Percentiles rank a stretch among this genome's conserved stretches.
These are phyloP conservation scores for Ambrosia trifida DNA, from an alignment of 129 eudicot genomes.

Conservation along the genomic window DNA sequence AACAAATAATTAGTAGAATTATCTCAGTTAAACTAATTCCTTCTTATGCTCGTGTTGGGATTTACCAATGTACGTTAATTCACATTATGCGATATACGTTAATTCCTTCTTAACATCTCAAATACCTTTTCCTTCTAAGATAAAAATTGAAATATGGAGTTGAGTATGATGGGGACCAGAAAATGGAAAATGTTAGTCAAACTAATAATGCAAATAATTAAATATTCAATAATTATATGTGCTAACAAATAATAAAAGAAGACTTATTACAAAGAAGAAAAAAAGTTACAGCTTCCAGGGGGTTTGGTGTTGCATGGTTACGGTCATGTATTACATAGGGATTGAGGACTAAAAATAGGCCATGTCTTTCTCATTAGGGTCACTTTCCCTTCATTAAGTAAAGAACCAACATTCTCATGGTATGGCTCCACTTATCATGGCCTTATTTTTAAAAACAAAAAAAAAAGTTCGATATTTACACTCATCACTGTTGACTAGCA, in stretches of 20 bases:
- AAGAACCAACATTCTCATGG: conserved; percentile 34
- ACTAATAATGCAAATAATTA: conserved; percentile 15
- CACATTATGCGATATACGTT: no score
- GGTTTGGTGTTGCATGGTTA: background rate
- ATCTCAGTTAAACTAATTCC: no score
- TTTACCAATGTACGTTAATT: no score
- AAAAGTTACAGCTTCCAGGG: conserved; percentile 12
- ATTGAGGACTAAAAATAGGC: conserved; percentile 25
- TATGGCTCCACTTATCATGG: conserved; percentile 30
- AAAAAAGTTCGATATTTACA: background rate
- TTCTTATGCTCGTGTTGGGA: no score
- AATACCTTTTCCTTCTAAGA: no score
- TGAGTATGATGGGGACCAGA: no score
- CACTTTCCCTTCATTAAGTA: conserved; percentile 31
- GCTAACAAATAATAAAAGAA: background rate
- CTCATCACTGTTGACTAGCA: conserved; percentile 14
- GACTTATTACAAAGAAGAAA: conserved; percentile 2
- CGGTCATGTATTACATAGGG: conserved; percentile 9
- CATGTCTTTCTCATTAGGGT: conserved; percentile 25
- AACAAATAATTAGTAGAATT: no score
- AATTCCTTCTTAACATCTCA: no score
- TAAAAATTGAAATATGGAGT: no score
- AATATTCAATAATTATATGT: conserved; percentile 4
- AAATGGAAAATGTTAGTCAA: conserved; percentile 12
- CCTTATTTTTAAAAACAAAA: background rate